Evolutionary conservation across 805 yeast species (phyloP).

Genomic region (Myxozyma mucilagina): DNA sequence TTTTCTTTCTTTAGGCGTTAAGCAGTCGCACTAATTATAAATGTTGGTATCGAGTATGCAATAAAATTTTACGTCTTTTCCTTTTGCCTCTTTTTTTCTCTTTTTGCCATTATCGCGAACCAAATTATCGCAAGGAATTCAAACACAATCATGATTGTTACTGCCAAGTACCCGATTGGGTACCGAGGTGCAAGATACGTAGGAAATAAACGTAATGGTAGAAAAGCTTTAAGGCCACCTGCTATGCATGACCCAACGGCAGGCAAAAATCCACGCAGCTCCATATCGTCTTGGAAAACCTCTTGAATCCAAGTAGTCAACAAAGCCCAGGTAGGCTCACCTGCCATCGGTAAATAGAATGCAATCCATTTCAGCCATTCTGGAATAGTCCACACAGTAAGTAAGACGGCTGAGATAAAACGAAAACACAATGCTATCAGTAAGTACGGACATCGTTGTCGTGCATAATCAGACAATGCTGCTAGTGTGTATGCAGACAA

Average conservation of each 20-base stretch:
- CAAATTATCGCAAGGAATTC: slow-evolving; percentile 13
- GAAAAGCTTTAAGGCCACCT: slow-evolving; percentile 13
- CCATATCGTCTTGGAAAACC: slow-evolving; percentile 23
- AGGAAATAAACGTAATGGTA: slow-evolving; percentile 25
- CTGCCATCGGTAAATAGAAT: slow-evolving; percentile 17
- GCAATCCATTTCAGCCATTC: slow-evolving; percentile 15
- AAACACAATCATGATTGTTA: slow-evolving; percentile 7
- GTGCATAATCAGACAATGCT: slow-evolving; percentile 38
- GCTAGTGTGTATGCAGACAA: slow-evolving; percentile 37
- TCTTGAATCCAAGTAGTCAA: slow-evolving; percentile 25
- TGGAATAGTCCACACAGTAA: slow-evolving; percentile 24
- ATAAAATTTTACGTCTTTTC: background rate
- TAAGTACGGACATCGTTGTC: slow-evolving; percentile 37
- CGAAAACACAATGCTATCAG: slow-evolving; percentile 20
- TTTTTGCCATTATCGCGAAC: slow-evolving; percentile 15
- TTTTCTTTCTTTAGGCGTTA: background rate
- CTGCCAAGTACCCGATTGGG: slow-evolving; percentile 16
- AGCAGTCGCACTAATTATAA: background rate
- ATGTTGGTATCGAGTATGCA: no score
- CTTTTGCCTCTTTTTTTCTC: slow-evolving; percentile 3
- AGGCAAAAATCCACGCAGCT: slow-evolving; percentile 28
- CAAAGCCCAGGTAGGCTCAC: slow-evolving; percentile 17
- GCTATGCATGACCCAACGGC: slow-evolving; percentile 25
- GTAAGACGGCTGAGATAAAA: slow-evolving; percentile 9
- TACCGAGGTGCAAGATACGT: slow-evolving; percentile 24